Evolutionary conservation across 768 basidiomycete genomes (phyloP).

Genomic region (Boletus rubescentipes): DNA sequence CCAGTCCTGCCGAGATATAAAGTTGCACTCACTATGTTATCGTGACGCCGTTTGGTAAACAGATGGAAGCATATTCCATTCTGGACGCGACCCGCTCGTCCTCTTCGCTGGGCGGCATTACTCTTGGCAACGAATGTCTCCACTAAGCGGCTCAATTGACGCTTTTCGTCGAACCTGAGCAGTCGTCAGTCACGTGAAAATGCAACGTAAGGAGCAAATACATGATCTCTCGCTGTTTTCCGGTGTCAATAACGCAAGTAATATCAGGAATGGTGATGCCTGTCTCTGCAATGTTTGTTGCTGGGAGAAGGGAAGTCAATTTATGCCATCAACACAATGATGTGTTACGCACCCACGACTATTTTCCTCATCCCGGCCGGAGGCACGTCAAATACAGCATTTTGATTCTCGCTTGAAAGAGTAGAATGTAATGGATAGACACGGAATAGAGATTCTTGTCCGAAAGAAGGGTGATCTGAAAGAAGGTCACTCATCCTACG

Average conservation of each 20-base stretch:
- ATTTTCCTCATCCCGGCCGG: slow-evolving; percentile 84
- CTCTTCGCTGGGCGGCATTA: slow-evolving; percentile 87
- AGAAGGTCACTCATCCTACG: slow-evolving; percentile 83
- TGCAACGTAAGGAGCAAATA: slow-evolving; percentile 24
- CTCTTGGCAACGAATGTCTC: slow-evolving; percentile 91
- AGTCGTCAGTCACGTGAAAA: slow-evolving; percentile 4
- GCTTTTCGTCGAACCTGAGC: slow-evolving; percentile 89
- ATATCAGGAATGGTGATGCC: slow-evolving; percentile 99
- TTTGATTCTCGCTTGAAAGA: slow-evolving; percentile 88
- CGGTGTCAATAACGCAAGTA: slow-evolving; percentile 93
- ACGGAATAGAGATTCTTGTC: slow-evolving; percentile 59
- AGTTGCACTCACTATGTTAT: slow-evolving; percentile 57
- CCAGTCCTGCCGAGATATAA: neutral
- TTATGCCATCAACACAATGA: neutral
- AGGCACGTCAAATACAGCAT: slow-evolving; percentile 87
- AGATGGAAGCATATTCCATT: slow-evolving; percentile 92
- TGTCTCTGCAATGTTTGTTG: slow-evolving; percentile 93
- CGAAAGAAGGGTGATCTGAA: slow-evolving; percentile 71
- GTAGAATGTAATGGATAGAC: slow-evolving; percentile 90
- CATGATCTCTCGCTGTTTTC: slow-evolving; percentile 95
- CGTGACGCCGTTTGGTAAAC: slow-evolving; percentile 86
- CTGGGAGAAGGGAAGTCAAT: slow-evolving; percentile 35
- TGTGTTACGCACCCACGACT: slow-evolving; percentile 68
- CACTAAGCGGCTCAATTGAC: slow-evolving; percentile 87
- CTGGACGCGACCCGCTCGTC: slow-evolving; percentile 90